These are phyloP conservation scores for Asterionellopsis glacialis DNA, from an alignment of 108 stramenopile species.

Conservation along the genomic window DNA sequence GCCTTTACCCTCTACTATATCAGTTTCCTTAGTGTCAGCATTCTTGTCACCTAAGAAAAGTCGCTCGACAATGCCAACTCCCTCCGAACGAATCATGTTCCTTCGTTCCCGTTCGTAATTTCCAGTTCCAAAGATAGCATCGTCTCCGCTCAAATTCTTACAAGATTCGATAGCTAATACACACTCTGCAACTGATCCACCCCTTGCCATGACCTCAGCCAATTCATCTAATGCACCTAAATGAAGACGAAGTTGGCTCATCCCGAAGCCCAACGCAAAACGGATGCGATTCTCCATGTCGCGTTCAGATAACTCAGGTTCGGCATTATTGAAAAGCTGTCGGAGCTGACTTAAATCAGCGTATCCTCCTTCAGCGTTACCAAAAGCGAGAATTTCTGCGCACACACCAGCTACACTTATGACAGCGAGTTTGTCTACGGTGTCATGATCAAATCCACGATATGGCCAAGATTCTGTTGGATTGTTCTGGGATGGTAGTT, in stretches of 20 bases:
- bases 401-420: conserved; percentile 82
- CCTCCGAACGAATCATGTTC: conserved; percentile 34
- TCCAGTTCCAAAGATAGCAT: conserved; percentile 34
- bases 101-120: conserved; percentile 59
- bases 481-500: conserved; percentile 46
- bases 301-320: conserved; percentile 49
- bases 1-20: conserved; percentile 63
- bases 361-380: conserved; percentile 58
- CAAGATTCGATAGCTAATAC: conserved; percentile 70
- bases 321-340: conserved; percentile 15
- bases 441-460: conserved; percentile 71
- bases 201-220: conserved; percentile 70
- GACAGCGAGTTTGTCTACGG: conserved; percentile 66
- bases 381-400: conserved; percentile 77
- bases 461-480: conserved; percentile 75
- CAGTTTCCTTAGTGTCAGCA: conserved; percentile 58
- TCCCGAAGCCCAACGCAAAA: conserved; percentile 74
- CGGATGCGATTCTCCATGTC: conserved; percentile 76
- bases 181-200: conserved; percentile 66
- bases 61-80: conserved; percentile 28
- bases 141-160: conserved; percentile 53
- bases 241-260: conserved; percentile 64
- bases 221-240: conserved; percentile 77
- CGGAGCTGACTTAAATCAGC: conserved; percentile 25
- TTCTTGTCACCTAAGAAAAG: conserved; percentile 51